Evolutionary conservation across 306 rosid species (phyloP), one percentile per base, ranked within the genome.

Genomic region (Crataegus laevigata): DNA sequence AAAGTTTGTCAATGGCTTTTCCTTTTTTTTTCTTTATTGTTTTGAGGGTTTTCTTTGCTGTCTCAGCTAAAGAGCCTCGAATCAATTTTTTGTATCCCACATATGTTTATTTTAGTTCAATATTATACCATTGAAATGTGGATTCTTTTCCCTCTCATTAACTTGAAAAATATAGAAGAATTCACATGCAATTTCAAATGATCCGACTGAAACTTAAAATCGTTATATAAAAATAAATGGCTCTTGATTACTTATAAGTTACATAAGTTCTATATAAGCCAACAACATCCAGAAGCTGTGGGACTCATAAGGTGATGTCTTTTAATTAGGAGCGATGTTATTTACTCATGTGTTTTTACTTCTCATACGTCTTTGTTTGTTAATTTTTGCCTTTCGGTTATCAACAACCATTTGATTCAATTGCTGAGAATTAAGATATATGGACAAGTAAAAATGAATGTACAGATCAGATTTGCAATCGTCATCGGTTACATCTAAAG

Each of bases 1-100:
- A 71, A 55, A 18, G 38, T 29, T 73, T 66, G 65, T 34, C 24
- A 38, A 47, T 26, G 28, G 67, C 26, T 45, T 32, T 54, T 80
- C 83, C 26, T 30, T 58, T 80, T 85, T 73, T 80, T 82, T 75
- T 2, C 82, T 81, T 82, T 0, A 71, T 87, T 84, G 79, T 75
- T 80, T 78, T 82, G 84, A 54, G 84, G 88, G 70, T 11, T 26
- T 15, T 66, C 59, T 52, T 63, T 43, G 54, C 55, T 3, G 38
- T 25, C 30, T 52, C 11, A 29, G 55, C 19, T n/a, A 29, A 62
- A 76, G 30, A 62, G 45, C 69, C 83, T 81, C 77, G 22, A 80
- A 74, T 63, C 82, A 74, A 47, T 61, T 72, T 75, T 69, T 73
- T 78, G 58, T 63, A 65, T 74, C 40, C 61, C 68, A 47, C 68